Conservation (phyloP, 2,329 filamentous ascomycete genomes). For the Aspergillus pseudotamarii region DNA sequence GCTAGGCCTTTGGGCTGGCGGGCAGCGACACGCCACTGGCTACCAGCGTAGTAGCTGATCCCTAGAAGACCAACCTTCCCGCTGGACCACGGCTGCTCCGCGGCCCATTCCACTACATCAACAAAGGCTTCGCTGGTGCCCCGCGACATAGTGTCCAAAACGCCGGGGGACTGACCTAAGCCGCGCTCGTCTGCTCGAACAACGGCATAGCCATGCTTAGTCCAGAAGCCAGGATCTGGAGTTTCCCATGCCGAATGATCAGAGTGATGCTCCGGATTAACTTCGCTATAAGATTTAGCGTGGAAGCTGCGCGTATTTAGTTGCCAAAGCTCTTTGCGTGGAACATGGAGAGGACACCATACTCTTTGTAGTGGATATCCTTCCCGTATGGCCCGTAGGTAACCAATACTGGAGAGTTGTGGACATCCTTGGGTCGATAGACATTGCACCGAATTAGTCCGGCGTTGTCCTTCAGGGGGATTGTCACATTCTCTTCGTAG, state of each 20-base stretch:
- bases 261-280: conserved; percentile 58
- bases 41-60: conserved; percentile 57
- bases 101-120: conserved; percentile 56
- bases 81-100: conserved; percentile 53
- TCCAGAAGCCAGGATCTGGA: conserved; percentile 62
- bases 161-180: conserved; percentile 54
- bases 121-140: conserved; percentile 56
- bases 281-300: conserved; percentile 54
- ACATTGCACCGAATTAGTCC: conserved; percentile 55
- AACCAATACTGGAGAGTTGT: conserved; percentile 61
- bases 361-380: conserved; percentile 63
- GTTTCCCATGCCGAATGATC: conserved; percentile 63
- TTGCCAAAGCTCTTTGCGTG: too few species aligned
- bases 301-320: conserved; percentile 48
- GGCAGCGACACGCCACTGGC: conserved; percentile 59
- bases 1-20: conserved; percentile 54
- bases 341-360: conserved; percentile 28
- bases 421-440: conserved; percentile 49
- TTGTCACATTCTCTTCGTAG: conserved; percentile 53
- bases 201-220: conserved; percentile 56
- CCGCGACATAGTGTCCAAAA: conserved; percentile 57
- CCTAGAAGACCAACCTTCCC: conserved; percentile 56
- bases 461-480: conserved; percentile 43
- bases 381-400: conserved; percentile 77
- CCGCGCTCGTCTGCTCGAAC: conserved; percentile 59